phyloP scores from a whole-genome alignment of 495 filamentous ascomycete species.

The Lasiosphaeria ovina region DNA sequence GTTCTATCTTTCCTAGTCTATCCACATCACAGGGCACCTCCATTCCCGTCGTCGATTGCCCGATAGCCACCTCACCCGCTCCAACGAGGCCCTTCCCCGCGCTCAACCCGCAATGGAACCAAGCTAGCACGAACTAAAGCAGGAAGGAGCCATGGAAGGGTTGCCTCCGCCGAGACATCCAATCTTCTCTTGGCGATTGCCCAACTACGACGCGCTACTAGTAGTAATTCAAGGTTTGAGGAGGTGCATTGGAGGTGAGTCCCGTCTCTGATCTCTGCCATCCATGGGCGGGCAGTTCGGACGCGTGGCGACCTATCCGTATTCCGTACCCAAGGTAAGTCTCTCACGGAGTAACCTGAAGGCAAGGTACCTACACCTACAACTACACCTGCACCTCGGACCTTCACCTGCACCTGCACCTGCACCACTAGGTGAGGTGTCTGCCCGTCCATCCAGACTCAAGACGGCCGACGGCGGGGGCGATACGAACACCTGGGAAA shows the following conservation, averaged over 20 bases:
- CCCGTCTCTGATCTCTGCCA: too few relatives aligned
- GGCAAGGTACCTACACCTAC: too few relatives aligned
- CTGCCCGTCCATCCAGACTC: not conserved
- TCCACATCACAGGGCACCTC: too few relatives aligned
- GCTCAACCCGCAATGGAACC: slow-evolving; percentile 1
- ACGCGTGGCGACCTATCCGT: too few relatives aligned
- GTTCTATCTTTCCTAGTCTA: too few relatives aligned
- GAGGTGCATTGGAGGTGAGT: too few relatives aligned
- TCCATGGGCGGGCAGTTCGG: too few relatives aligned
- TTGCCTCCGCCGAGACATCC: slow-evolving; percentile 16
- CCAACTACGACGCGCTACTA: not conserved
- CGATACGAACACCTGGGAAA: slow-evolving; percentile 6
- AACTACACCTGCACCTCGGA: too few relatives aligned
- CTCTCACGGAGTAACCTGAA: too few relatives aligned
- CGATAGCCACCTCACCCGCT: not conserved
- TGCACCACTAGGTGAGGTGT: not conserved
- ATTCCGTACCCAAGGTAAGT: too few relatives aligned
- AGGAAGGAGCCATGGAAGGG: slow-evolving; percentile 14
- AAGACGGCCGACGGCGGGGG: too few relatives aligned
- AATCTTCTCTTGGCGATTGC: slow-evolving; percentile 4
- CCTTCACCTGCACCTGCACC: not conserved
- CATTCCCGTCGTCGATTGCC: not conserved
- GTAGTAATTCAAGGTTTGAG: too few relatives aligned
- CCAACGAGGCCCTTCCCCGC: not conserved
- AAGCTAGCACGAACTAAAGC: not conserved